Evolutionary conservation across 176 grass and related monocot genomes (phyloP).

Genomic region (Zea mays): DNA sequence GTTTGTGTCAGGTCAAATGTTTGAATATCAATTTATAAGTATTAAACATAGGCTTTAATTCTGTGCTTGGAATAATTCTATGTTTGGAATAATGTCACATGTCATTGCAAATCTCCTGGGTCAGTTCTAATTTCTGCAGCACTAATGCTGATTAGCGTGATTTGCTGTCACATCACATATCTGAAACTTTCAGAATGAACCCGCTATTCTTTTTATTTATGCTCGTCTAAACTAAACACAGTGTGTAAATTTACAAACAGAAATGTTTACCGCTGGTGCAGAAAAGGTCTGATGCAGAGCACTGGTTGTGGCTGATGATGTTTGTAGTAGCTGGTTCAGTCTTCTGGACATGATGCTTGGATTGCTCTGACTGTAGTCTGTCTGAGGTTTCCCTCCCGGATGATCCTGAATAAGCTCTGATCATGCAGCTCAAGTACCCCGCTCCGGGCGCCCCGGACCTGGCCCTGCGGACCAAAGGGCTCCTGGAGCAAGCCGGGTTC

Average conservation of each 20-base stretch:
- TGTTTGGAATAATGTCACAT: too few relatives aligned
- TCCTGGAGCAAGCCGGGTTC: conserved; percentile 62
- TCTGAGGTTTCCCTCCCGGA: background rate
- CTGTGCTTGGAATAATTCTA: background rate
- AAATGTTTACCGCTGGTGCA: too few relatives aligned
- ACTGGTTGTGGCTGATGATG: background rate
- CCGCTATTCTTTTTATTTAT: background rate
- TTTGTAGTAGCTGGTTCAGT: background rate
- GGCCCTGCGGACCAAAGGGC: conserved; percentile 55
- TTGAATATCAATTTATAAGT: too few relatives aligned
- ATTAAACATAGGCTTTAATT: too few relatives aligned
- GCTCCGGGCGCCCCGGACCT: conserved; percentile 54
- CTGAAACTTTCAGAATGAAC: background rate
- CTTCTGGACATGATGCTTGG: background rate
- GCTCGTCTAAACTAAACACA: background rate
- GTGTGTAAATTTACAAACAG: background rate
- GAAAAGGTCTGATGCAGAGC: background rate
- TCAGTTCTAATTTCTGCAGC: background rate
- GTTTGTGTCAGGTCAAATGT: too few relatives aligned
- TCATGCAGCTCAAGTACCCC: background rate
- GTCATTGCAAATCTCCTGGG: background rate
- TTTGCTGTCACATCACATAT: background rate
- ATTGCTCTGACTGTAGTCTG: background rate
- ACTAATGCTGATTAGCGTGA: background rate
- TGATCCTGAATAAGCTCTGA: background rate